Percentiles rank a stretch among this genome's conserved stretches.
phyloP scores from a whole-genome alignment of 805 yeast genomes.

The Candida ascalaphidarum region DNA sequence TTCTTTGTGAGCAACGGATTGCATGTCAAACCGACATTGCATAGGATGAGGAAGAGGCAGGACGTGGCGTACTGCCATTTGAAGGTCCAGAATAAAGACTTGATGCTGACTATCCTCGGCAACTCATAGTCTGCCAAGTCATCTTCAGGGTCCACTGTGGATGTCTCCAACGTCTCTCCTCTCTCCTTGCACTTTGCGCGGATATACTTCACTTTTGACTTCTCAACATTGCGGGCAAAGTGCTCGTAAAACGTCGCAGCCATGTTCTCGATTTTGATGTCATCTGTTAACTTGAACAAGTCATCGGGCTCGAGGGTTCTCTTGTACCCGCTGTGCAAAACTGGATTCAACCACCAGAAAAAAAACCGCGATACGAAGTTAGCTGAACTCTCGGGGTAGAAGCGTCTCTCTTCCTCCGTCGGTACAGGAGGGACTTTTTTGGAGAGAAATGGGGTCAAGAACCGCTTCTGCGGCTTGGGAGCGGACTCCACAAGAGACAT shows the following conservation, averaged over 20 bases:
- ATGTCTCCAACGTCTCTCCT: conserved; percentile 10
- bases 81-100: conserved; percentile 20
- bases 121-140: conserved; percentile 24
- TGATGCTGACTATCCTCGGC: conserved; percentile 13
- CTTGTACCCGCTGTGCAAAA: conserved; percentile 60
- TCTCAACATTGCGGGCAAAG: conserved; percentile 5
- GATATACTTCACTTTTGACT: conserved; percentile 11
- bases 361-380: conserved; percentile 34
- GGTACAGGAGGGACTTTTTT: conserved; percentile 44
- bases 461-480: conserved; percentile 24
- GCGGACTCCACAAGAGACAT: no score
- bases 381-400: conserved; percentile 34
- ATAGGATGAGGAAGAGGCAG: conserved; percentile 12
- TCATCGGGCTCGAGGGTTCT: conserved; percentile 63
- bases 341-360: conserved; percentile 63
- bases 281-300: conserved; percentile 33
- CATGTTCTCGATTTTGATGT: conserved; percentile 24
- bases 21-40: conserved; percentile 16
- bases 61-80: conserved; percentile 18
- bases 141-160: conserved; percentile 11
- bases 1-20: conserved; percentile 29
- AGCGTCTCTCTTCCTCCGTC: conserved; percentile 36
- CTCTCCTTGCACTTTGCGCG: conserved; percentile 17
- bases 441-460: conserved; percentile 23
- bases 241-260: conserved; percentile 14